Evolutionary conservation across 345 rosid genomes (phyloP).

Genomic region (Barbarea vulgaris): DNA sequence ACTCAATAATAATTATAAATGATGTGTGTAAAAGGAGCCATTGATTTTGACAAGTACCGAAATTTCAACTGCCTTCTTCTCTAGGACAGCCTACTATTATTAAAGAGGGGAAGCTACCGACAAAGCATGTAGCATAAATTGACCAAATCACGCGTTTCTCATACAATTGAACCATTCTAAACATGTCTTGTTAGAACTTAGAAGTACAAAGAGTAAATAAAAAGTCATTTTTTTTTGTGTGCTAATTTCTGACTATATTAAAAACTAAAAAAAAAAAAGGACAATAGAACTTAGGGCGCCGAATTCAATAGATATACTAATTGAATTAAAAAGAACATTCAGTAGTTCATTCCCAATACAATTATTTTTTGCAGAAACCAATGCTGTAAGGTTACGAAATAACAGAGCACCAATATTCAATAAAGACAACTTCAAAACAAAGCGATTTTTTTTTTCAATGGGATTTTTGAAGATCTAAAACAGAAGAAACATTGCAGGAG

Average conservation of each 20-base stretch:
- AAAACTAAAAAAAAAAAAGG: too few relatives aligned
- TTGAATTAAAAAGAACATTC: background rate
- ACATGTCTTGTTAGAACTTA: background rate
- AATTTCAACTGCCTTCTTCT: constrained; percentile 20
- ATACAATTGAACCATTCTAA: constrained; percentile 1
- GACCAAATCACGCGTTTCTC: constrained; percentile 7
- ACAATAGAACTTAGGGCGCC: background rate
- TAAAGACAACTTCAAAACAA: background rate
- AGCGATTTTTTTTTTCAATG: background rate
- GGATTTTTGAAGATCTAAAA: background rate
- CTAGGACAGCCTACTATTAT: background rate
- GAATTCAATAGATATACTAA: background rate
- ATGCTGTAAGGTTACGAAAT: constrained; percentile 2
- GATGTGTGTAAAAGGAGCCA: constrained; percentile 7
- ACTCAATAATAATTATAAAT: too few relatives aligned
- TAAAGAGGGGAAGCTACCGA: constrained; percentile 25
- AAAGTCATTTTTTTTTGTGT: background rate
- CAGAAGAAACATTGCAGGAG: background rate
- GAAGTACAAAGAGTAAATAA: background rate
- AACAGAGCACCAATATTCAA: background rate
- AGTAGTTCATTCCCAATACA: background rate
- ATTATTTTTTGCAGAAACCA: background rate
- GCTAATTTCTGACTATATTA: background rate
- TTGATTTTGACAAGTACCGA: constrained; percentile 42
- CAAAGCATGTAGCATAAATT: constrained; percentile 7